Evolutionary conservation across 2,329 filamentous ascomycete genomes (phyloP), one percentile per base, ranked within the genome.

Genomic region (Ilyonectria destructans): DNA sequence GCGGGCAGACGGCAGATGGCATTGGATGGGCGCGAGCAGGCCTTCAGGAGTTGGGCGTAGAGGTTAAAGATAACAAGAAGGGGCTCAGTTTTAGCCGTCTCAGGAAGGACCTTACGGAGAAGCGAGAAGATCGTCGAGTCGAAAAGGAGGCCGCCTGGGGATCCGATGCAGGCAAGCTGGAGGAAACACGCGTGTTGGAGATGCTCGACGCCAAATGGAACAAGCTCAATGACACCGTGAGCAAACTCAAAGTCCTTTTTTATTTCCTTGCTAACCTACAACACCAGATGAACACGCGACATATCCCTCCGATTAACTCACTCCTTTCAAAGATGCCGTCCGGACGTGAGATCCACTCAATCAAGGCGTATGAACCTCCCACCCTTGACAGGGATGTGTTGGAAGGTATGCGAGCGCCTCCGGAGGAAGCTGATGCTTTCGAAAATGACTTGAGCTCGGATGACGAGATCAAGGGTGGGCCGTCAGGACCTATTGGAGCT

Each of bases 181-280:
- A 98, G 79, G 96, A 99, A 82, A 90, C 87, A 2, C 87, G 95
- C 62, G 92, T 98, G 2, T 86, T 98, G 58, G 93, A 96, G 75
- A 94, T 96, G 90, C 83, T 99, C 37, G 89, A 97, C 74, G 87
- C 86, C 43, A 98, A 97, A 79, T 98, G 96, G 96, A 90, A 89
- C 69, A 96, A 95, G 82, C 90, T 95, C 81, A 99, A 99, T 77
- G 94, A 98, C 80, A 97, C 93, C 19, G 93, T 97, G 82, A 83
- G 89, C 70, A 6, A 3, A 8, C 4, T 1, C 2, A 10, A 6
- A 4, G 13, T 9, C 0, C 2, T 2, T 2, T 3, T 6, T 3
- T 35, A 33, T 31, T 59, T 33, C 63, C 68, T 40, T 43, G 66
- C 70, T 75, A 63, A 69, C 56, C 10, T 1, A 40, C 15, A 21